Evolutionary conservation across 805 yeast genomes (phyloP).

Genomic region (Saccharomycopsis fibuligera): DNA sequence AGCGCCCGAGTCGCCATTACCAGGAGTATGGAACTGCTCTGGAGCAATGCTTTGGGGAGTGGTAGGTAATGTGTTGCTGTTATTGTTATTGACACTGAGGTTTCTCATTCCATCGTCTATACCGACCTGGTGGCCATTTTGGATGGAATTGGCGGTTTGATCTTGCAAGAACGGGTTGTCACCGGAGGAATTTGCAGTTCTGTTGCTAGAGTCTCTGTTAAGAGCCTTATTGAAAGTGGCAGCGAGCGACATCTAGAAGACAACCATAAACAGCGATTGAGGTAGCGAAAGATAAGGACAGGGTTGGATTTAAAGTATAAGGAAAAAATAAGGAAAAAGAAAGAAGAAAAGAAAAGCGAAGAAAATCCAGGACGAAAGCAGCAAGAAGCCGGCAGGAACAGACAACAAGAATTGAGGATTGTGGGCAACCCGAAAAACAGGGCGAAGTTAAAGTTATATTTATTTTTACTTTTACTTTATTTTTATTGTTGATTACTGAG

Average conservation of each 20-base stretch:
- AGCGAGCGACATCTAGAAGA: conserved; percentile 9
- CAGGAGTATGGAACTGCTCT: too few species aligned
- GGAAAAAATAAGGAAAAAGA: not conserved
- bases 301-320: too few species aligned
- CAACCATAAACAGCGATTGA: not conserved
- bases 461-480: not conserved
- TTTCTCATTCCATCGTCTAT: too few species aligned
- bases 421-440: not conserved
- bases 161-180: not conserved
- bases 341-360: not conserved
- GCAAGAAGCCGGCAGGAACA: too few species aligned
- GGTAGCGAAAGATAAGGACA: not conserved
- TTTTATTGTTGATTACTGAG: not conserved
- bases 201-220: conserved; percentile 3
- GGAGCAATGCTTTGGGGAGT: too few species aligned
- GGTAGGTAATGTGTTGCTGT: too few species aligned
- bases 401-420: too few species aligned
- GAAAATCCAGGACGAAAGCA: too few species aligned
- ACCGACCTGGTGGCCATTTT: not conserved
- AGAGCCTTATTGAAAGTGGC: conserved; percentile 13
- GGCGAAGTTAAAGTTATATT: not conserved
- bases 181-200: too few species aligned
- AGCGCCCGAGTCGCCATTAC: too few species aligned
- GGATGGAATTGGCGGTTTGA: not conserved
- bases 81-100: too few species aligned